Evolutionary conservation across 2,329 filamentous ascomycete species (phyloP), one percentile per base, ranked within the genome.

Genomic region (Cladosporium sp.): DNA sequence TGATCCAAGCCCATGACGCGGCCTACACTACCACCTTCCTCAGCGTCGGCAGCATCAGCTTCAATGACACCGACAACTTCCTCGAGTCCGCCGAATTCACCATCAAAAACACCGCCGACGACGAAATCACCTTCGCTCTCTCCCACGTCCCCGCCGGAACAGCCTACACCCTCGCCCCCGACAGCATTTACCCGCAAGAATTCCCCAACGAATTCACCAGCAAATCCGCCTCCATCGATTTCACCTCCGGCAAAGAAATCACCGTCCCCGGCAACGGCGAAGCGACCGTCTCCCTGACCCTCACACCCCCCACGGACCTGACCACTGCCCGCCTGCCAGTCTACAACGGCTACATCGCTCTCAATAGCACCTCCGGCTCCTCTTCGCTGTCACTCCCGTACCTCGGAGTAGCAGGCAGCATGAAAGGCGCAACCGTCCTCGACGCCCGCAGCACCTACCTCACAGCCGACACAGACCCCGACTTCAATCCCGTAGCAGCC

Each of bases 51-150:
- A 82, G 79, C 67, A 70, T 88, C 13, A 78, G 81, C 3, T 86
- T 87, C 72, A 87, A 87, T 66, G 84, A 88, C 68, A 84, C 83
- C 0, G 80, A 82, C 61, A 68, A 86, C 73, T 79, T 84, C 60
- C 68, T 69, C 45, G 69, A 74, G 10, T 73, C 72, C 2, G 72
- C 78, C 42, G 77, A 78, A 61, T 84, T 87, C 66, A 78, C 74
- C 37, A 75, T 88, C 62, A 76, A 70, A 64, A 88, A 87, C 73
- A 74, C 74, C 4, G 81, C 79, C 45, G 69, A 69, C 15, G 72
- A 74, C 22, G 68, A 74, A 0, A 68, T 83, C 50, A 80, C 78
- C 5, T 85, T 84, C 69, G 73, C 74, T 7, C 71, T 87, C 10
- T 75, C 74, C 24, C 75, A 84, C 59, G 77, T 82, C 12, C 70